Base-by-base conservation (phyloP, 257 asterid genomes). In the Osmanthus fragrans region DNA sequence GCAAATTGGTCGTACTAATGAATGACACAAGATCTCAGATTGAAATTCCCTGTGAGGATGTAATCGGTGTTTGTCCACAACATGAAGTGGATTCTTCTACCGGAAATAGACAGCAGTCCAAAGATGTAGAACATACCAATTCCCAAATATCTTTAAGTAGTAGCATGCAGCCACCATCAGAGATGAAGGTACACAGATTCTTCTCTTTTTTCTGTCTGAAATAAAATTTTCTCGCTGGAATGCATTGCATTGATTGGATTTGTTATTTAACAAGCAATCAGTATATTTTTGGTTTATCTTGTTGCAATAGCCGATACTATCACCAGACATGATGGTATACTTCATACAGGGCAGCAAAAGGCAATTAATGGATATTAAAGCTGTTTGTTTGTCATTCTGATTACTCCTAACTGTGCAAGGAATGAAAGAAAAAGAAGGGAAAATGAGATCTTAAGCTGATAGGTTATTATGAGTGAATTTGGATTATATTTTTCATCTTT, bases 1-100 rank as follows among this genome's bases (percentile, higher is more conserved):
- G 98, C 83, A 91, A 87, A 80, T 42, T 93, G 71, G 77, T 83
- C 27, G 42, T 93, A 72, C 73, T 51, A 74, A 86, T 90, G 40
- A 90, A 92, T 82, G 98, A 86, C 84, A 82, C 97, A 7, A 87
- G 70, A 79, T 80, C 89, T 40, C 86, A 73, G 80, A 74, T 87
- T 64, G 91, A 85, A 85, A 81, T 93, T 70, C 88, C 93, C 42
- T 93, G 98, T 80, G 18, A 71, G 37, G 94, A 92, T 79, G 87
- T 89, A 58, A 42, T 75, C 45, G 40, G 63, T 63, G 73, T 89
- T 82, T 90, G 87, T 82, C 65, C 85, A 39, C 79, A 83, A 70
- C 84, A 25, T 70, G 69, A 78, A 39, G 72, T 84, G 37, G 85
- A 84, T 80, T 79, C 89, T 27, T 72, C 89, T 73, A 75, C 80